Conservation (phyloP, 441 rosid species). For the Flueggea neowawraea region DNA sequence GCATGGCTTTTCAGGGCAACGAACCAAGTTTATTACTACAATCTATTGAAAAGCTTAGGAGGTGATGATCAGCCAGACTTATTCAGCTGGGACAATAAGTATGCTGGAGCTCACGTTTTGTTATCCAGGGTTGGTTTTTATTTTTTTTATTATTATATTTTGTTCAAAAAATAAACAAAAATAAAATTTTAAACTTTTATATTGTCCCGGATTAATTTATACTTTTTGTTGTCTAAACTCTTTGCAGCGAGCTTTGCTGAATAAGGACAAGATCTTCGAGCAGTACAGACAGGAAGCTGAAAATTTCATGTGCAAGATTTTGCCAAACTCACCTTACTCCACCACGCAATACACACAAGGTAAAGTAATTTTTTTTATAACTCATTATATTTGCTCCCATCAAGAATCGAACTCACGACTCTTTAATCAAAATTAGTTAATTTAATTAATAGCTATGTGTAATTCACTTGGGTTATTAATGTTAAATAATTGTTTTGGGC, state of each 20-base stretch:
- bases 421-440: no score
- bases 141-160: no score
- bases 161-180: no score
- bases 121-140: constrained; percentile 63
- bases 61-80: constrained; percentile 57
- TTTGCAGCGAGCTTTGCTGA: constrained; percentile 53
- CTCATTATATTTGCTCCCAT: no score
- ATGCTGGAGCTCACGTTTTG: constrained; percentile 78
- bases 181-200: no score
- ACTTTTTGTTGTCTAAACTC: no score
- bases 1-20: constrained; percentile 88
- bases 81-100: constrained; percentile 87
- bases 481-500: no score
- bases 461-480: not conserved
- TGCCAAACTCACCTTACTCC: constrained; percentile 76
- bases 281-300: constrained; percentile 56
- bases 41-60: constrained; percentile 51
- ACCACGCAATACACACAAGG: constrained; percentile 84
- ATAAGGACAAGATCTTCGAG: constrained; percentile 53
- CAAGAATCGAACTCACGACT: no score
- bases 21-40: constrained; percentile 50
- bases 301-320: constrained; percentile 76
- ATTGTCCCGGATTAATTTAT: not conserved
- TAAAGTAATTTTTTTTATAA: constrained; percentile 39
- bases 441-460: constrained; percentile 9